These are phyloP conservation scores for Kwoniella shandongensis DNA, from an alignment of 768 basidiomycete species.

Conservation along the genomic window DNA sequence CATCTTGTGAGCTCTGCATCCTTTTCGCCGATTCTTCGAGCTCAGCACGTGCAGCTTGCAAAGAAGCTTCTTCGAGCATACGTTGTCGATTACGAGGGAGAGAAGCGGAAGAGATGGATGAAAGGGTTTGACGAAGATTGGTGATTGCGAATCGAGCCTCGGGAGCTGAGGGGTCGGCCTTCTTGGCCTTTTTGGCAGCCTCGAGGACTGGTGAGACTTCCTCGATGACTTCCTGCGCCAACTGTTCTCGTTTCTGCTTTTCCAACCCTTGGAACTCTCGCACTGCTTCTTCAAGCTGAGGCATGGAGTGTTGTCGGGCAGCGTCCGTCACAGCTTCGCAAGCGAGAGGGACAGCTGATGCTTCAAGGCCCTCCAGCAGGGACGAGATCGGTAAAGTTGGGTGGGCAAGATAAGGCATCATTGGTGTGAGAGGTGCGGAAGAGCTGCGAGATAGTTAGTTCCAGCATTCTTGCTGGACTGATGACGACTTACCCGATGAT, in stretches of 20 bases:
- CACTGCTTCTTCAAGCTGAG: slow-evolving; percentile 24
- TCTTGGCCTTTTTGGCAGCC: slow-evolving; percentile 16
- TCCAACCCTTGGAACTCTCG: slow-evolving; percentile 29
- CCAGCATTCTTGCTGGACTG: not conserved
- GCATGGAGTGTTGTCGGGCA: slow-evolving; percentile 23
- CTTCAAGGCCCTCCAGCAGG: slow-evolving; percentile 28
- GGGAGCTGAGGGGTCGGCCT: not conserved
- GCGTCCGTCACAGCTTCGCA: slow-evolving; percentile 28
- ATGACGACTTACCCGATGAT: slow-evolving; percentile 38
- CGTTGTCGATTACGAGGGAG: slow-evolving; percentile 42
- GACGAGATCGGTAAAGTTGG: slow-evolving; percentile 19
- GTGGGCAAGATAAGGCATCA: slow-evolving; percentile 34
- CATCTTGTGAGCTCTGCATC: slow-evolving; percentile 18
- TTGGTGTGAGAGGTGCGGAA: slow-evolving; percentile 25
- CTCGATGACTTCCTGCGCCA: slow-evolving; percentile 26
- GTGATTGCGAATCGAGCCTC: slow-evolving; percentile 44
- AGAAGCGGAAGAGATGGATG: slow-evolving; percentile 49
- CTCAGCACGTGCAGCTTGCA: slow-evolving; percentile 44
- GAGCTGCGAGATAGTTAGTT: slow-evolving; percentile 23
- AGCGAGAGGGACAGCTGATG: slow-evolving; percentile 32
- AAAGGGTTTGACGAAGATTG: slow-evolving; percentile 55
- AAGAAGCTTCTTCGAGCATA: slow-evolving; percentile 43
- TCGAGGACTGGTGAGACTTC: slow-evolving; percentile 45
- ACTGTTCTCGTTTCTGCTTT: slow-evolving; percentile 27
- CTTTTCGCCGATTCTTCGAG: slow-evolving; percentile 40